Percentiles rank a stretch among this genome's conserved stretches.
Conservation (phyloP, 176 grass and related monocot genomes). For the Chloris gayana region DNA sequence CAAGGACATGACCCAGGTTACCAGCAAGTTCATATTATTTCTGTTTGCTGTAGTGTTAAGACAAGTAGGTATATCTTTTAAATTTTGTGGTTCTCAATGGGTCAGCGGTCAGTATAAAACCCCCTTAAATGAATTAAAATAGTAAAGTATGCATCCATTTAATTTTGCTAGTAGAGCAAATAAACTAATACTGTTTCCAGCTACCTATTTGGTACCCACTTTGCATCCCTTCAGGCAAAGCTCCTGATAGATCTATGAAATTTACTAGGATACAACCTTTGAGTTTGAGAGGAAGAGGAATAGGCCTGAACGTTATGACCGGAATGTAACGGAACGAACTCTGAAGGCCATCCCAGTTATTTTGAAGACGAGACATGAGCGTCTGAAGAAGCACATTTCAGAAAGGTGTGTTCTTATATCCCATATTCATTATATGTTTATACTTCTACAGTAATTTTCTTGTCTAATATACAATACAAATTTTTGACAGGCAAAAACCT, state of each 20-base stretch:
- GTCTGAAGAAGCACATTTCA: conserved; percentile 58
- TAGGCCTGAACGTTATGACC: conserved; percentile 85
- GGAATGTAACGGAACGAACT: conserved; percentile 59
- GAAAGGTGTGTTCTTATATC: conserved; percentile 49
- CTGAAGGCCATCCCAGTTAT: conserved; percentile 79
- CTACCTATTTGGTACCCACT: too few relatives aligned
- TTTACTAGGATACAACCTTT: conserved; percentile 75
- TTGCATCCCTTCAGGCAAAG: background rate
- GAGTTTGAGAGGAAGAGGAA: conserved; percentile 98
- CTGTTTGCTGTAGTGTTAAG: too few relatives aligned
- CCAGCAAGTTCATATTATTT: background rate
- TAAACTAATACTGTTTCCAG: too few relatives aligned
- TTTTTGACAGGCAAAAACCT: conserved; percentile 52
- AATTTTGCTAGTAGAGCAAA: too few relatives aligned
- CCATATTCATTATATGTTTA: background rate
- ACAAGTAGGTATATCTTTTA: too few relatives aligned
- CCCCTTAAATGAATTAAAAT: too few relatives aligned
- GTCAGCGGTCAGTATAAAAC: too few relatives aligned
- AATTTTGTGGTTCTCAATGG: too few relatives aligned
- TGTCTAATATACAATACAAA: background rate
- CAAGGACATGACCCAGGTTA: conserved; percentile 96
- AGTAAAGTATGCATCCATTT: too few relatives aligned
- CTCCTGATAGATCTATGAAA: conserved; percentile 15
- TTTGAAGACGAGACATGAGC: conserved; percentile 65
- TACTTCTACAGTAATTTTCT: background rate